Evolutionary conservation across 1,284 basidiomycete genomes (phyloP), one percentile per base, ranked within the genome.

Genomic region (Apiotrichum montevideense): DNA sequence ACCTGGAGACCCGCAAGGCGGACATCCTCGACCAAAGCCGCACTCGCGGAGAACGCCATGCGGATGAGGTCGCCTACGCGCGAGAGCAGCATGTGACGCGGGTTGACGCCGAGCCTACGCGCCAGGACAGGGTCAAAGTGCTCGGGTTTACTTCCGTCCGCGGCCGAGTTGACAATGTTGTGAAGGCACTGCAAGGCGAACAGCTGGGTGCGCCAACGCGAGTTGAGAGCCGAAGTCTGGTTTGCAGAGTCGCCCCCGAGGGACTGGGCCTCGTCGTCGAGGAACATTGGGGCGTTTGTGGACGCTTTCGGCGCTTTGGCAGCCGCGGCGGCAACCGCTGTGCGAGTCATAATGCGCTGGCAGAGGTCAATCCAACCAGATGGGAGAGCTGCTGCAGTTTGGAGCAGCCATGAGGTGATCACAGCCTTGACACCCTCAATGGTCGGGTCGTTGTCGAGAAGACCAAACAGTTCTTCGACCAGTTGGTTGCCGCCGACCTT

Each of bases 361-460:
- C 95, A 98, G 1, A 98, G 80, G 69, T 96, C 93, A 60, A 99
- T 96, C 96, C 96, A 99, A 1, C 93, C 94, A 0, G 87, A 91
- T 0, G 96, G 94, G 60, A 94, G 90, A 53, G 89, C 84, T 21
- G 90, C 83, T 0, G 93, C 93, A 0, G 96, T 98, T 74, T 98
- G 94, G 61, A 88, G 84, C 9, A 98, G 80, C 96, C 96, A 99
- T 64, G 87, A 90, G n/a, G 83, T 81, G 65, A 98, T 95, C 49
- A 98, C 91, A 63, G 91, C 87, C 46, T 88, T 82, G 34, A 98
- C 91, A 2, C 95, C 95, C 61, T 94, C 89, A n/a, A 97, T 88
- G 2, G 86, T 88, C 0, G 92, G 87, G 71, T 96, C 93, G 64
- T 70, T 88, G 70, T 99, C 96, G 37, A 98, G 79, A 83, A 98